Conservation (phyloP, 78 protist genomes). For the Chrysochromulina tobinii region DNA sequence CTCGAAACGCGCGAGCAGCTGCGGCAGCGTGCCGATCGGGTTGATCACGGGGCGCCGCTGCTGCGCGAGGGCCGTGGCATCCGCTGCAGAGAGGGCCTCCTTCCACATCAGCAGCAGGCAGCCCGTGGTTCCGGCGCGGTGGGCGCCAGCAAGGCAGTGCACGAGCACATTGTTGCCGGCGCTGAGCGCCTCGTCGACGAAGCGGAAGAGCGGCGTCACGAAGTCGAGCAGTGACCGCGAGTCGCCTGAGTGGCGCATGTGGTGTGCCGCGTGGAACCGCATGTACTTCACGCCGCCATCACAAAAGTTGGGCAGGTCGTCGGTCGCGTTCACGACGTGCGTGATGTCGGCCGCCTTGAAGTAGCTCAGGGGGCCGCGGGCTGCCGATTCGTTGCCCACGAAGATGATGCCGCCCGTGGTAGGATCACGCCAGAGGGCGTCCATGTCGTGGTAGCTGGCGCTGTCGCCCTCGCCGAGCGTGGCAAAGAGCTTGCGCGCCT, state of each 20-base stretch:
- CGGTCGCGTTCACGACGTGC: neutral
- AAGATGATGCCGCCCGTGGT: neutral
- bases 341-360: neutral
- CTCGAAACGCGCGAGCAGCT: neutral
- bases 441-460: no score
- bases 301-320: neutral
- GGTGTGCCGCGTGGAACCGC: neutral
- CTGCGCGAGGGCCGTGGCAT: neutral
- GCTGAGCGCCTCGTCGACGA: neutral
- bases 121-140: constrained; percentile 13
- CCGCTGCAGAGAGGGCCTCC: neutral
- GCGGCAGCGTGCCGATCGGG: neutral
- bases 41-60: neutral
- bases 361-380: neutral
- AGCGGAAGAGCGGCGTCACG: neutral
- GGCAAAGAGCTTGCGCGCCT: no score
- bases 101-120: neutral
- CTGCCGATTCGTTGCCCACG: neutral
- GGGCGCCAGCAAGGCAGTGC: constrained; percentile 19
- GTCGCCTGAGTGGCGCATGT: no score
- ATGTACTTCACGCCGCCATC: neutral
- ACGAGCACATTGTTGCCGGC: neutral
- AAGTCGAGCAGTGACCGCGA: neutral
- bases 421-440: no score
- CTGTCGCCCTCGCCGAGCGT: no score